Evolutionary conservation across 257 asterid species (phyloP).

Genomic region (Coffea eugenioides): DNA sequence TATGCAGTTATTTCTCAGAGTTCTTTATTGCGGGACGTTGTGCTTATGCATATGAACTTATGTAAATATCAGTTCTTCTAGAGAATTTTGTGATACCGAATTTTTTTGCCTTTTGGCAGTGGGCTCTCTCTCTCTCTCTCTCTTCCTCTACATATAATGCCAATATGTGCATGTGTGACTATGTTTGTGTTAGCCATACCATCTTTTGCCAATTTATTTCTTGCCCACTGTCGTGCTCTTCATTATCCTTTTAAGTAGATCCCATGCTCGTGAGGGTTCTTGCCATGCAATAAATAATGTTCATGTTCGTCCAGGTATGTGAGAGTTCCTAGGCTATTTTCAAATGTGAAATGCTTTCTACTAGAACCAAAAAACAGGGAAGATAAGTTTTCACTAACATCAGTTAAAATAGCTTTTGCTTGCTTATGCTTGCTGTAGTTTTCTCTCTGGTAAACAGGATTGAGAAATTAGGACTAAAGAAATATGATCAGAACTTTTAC

Average conservation of each 20-base stretch:
- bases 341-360: background rate
- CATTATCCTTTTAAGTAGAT: background rate
- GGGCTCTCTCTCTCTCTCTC: background rate
- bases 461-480: background rate
- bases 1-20: background rate
- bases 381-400: background rate
- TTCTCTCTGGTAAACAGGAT: background rate
- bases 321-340: background rate
- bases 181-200: background rate
- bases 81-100: background rate
- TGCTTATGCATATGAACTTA: background rate
- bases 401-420: background rate
- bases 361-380: background rate
- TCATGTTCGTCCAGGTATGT: background rate
- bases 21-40: background rate
- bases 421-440: background rate
- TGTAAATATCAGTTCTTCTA: background rate
- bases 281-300: background rate
- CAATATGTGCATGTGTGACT: background rate
- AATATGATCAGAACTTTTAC: background rate
- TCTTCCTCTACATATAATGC: background rate
- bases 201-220: background rate
- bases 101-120: background rate
- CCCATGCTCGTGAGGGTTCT: background rate
- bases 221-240: background rate